Base-by-base conservation (phyloP, 345 rosid species). In the Citrus glauca region DNA sequence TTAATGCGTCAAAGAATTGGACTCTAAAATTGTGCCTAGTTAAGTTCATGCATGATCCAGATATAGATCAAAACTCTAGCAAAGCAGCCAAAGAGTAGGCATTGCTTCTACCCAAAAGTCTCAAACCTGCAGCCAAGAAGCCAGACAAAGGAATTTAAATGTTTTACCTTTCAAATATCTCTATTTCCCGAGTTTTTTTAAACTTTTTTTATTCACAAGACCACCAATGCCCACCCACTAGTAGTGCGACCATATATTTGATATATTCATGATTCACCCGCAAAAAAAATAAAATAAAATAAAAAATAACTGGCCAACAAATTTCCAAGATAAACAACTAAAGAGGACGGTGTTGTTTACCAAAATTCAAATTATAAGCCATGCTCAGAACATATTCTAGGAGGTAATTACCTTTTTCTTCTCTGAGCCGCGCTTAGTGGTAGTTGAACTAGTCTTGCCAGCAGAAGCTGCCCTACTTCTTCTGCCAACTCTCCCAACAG, bases 371-470 rank as follows among this genome's bases (percentile, higher is more conserved):
- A 70, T 38, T n/a, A 48, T 17, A 27, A 28, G 25, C 8, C 3
- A 9, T 45, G 38, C 8, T 70, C 35, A 71, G 53, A 6, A 53
- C 32, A 74, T 74, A n/a, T 64, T n/a, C 22, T 30, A 48, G 32
- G 14, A 25, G 25, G 55, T 16, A 69, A 64, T 53, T 53, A 91
- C 92, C 95, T 88, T 91, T 79, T 89, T 88, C 90, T 90, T 91
- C 72, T 85, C 88, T 63, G 91, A 84, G 72, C 81, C 76, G 38
- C 78, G 84, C 78, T 88, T 91, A 3, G 87, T 20, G 38, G 88
- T 55, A 79, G 78, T 77, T 66, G 87, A 78, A 75, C 89, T 79
- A 75, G 86, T 75, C 86, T 82, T 85, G 79, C 82, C 48, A 6
- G 78, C 53, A 75, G 91, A 78, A 6, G 80, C 81, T 62, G 83